phyloP scores from a whole-genome alignment of 2,329 filamentous ascomycete genomes.

The Hypoxylon sp. region DNA sequence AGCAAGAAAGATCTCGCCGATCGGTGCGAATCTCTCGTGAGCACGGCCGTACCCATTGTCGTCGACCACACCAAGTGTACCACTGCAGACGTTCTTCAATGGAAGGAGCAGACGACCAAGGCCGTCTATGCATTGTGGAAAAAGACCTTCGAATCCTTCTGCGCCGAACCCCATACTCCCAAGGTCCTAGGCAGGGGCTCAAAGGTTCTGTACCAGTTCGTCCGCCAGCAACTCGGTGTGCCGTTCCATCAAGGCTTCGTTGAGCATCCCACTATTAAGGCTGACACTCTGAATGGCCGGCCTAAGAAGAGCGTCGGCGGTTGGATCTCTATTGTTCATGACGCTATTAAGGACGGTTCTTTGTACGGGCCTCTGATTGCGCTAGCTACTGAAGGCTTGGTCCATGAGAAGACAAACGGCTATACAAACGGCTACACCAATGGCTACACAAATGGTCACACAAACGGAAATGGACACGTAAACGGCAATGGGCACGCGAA shows the following conservation, averaged over 20 bases:
- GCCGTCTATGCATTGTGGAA: constrained; percentile 24
- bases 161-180: constrained; percentile 30
- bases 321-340: constrained; percentile 45
- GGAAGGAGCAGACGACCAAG: constrained; percentile 33
- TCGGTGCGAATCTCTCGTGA: constrained; percentile 37
- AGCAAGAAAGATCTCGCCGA: constrained; percentile 36
- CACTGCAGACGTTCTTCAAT: constrained; percentile 27
- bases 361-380: constrained; percentile 35
- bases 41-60: constrained; percentile 35
- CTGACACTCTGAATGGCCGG: constrained; percentile 34
- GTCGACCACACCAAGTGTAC: constrained; percentile 23
- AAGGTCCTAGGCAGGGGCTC: constrained; percentile 38
- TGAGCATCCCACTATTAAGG: constrained; percentile 41
- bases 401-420: constrained; percentile 25
- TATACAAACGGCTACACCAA: constrained; percentile 23
- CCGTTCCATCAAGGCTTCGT: constrained; percentile 45
- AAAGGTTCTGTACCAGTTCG: constrained; percentile 37
- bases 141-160: constrained; percentile 30
- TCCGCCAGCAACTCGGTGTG: constrained; percentile 42
- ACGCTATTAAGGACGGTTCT: constrained; percentile 39
- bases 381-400: constrained; percentile 32
- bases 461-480: constrained; percentile 22
- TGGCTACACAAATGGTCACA: constrained; percentile 15
- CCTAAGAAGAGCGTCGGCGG: constrained; percentile 43
- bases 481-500: constrained; percentile 29